These are phyloP conservation scores for Candida sakaeoensis DNA, from an alignment of 805 yeast species.

Conservation along the genomic window DNA sequence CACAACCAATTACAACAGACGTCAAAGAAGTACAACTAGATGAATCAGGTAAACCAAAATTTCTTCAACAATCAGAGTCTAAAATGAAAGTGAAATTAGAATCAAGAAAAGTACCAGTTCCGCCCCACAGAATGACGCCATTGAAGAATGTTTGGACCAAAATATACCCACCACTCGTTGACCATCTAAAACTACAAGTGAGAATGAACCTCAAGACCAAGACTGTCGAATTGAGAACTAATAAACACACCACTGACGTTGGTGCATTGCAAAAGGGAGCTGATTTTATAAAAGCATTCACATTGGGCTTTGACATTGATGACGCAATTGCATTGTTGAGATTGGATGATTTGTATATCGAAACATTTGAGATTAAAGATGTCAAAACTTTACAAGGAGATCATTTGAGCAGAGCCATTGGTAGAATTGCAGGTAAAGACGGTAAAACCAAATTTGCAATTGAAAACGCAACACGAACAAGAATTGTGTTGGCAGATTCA, in stretches of 20 bases:
- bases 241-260: slow-evolving; percentile 78
- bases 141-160: slow-evolving; percentile 87
- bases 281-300: slow-evolving; percentile 92
- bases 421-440: slow-evolving; percentile 99
- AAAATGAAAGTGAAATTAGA: slow-evolving; percentile 73
- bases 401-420: slow-evolving; percentile 97
- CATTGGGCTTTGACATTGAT: slow-evolving; percentile 94
- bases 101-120: slow-evolving; percentile 85
- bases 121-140: slow-evolving; percentile 97
- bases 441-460: slow-evolving; percentile 98
- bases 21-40: slow-evolving; percentile 56
- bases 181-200: slow-evolving; percentile 90
- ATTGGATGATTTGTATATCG: slow-evolving; percentile 93
- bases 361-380: slow-evolving; percentile 94
- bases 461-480: slow-evolving; percentile 96
- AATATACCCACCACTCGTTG: slow-evolving; percentile 93
- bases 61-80: slow-evolving; percentile 64
- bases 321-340: slow-evolving; percentile 94
- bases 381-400: slow-evolving; percentile 94
- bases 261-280: slow-evolving; percentile 98
- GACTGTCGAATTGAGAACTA: slow-evolving; percentile 84
- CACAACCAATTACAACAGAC: slow-evolving; percentile 15
- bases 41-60: slow-evolving; percentile 84
- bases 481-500: slow-evolving; percentile 95
- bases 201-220: slow-evolving; percentile 89